Conservation (phyloP, 345 rosid species). For the Mangifera indica region DNA sequence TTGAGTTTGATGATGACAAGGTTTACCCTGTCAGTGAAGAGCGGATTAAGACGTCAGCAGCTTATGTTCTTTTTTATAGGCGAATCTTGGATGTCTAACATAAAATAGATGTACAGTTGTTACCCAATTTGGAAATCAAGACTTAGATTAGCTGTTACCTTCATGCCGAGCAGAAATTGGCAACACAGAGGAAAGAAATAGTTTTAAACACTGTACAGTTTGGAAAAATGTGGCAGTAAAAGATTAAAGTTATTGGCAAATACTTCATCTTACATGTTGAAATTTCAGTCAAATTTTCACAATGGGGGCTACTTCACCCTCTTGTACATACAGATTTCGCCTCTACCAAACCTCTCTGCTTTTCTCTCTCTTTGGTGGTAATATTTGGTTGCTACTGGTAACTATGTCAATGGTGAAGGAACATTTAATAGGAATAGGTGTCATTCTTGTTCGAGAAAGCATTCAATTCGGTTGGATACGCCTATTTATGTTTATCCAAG, state of each 20-base stretch:
- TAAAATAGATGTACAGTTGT: background rate
- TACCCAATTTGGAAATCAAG: background rate
- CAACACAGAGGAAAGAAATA: background rate
- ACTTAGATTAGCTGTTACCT: background rate
- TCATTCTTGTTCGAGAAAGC: no score
- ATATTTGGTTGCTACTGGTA: no score
- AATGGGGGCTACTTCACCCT: background rate
- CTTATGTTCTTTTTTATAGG: conserved; percentile 67
- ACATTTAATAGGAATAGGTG: no score
- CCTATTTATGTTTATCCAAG: no score
- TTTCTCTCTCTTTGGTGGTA: no score
- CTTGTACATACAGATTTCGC: background rate
- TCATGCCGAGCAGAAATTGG: background rate
- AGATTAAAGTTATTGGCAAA: background rate
- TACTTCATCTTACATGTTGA: background rate
- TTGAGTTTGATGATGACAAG: conserved; percentile 56
- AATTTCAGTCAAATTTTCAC: background rate
- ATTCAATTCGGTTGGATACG: no score
- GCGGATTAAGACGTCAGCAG: conserved; percentile 56
- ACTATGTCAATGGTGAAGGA: no score
- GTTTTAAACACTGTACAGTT: conserved; percentile 20
- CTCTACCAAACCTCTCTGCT: no score
- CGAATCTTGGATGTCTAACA: conserved; percentile 29
- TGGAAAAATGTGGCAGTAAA: background rate
- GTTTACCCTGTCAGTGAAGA: conserved; percentile 44